Conservation (phyloP, 768 basidiomycete genomes). For the Harrya chromipes region DNA sequence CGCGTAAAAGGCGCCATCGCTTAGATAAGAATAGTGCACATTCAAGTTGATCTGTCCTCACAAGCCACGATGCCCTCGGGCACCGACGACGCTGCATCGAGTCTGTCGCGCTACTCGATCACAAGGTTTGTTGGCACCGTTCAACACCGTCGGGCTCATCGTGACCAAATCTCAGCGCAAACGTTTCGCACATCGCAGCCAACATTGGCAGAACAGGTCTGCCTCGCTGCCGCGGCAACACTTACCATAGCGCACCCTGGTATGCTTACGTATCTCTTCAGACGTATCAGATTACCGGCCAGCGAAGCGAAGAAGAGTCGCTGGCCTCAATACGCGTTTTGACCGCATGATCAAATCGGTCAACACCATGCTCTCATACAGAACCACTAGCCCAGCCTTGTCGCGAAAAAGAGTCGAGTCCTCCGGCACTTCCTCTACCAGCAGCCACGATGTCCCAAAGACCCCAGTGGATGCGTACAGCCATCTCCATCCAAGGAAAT, state of each 20-base stretch:
- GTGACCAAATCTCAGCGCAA: slow-evolving; percentile 1
- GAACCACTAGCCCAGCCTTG: slow-evolving; percentile 15
- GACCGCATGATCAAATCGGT: slow-evolving; percentile 67
- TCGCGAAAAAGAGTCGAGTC: slow-evolving; percentile 36
- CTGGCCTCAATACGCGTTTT: slow-evolving; percentile 54
- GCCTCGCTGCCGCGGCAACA: not conserved
- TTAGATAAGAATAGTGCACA: slow-evolving; percentile 10
- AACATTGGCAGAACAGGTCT: slow-evolving; percentile 15
- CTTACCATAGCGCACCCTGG: not conserved
- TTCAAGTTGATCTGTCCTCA: not conserved
- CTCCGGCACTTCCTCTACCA: slow-evolving; percentile 43
- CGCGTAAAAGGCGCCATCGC: not conserved
- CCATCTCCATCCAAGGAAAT: slow-evolving; percentile 29
- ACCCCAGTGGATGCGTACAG: slow-evolving; percentile 43
- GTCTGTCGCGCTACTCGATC: slow-evolving; percentile 5
- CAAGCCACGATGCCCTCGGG: not conserved
- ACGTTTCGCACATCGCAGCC: not conserved
- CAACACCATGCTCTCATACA: slow-evolving; percentile 35
- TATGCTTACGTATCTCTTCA: slow-evolving; percentile 5
- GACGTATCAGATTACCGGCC: slow-evolving; percentile 10
- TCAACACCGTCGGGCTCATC: not conserved
- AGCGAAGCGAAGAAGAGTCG: slow-evolving; percentile 48
- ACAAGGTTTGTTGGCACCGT: slow-evolving; percentile 8
- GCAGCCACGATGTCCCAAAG: slow-evolving; percentile 39
- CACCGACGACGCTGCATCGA: slow-evolving; percentile 12